Base-by-base conservation (phyloP, 306 rosid species). In the Argentina anserina region DNA sequence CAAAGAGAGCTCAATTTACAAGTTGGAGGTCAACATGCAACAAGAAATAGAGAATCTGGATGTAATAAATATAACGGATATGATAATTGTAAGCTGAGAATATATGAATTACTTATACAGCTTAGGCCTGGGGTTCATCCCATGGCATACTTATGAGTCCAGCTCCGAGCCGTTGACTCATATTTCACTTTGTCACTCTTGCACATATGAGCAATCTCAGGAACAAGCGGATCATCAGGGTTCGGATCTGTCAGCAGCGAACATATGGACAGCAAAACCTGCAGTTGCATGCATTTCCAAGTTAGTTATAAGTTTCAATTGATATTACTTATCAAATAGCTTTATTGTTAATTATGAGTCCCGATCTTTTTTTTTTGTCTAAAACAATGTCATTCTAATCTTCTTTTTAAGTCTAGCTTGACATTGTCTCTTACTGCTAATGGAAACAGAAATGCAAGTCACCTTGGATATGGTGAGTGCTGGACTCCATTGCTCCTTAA, bases 401-500 rank as follows among this genome's bases (percentile, higher is more conserved):
- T 2, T 52, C 28, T n/a, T n/a, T 26, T 20, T 49, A n/a, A 50
- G 13, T 52, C 8, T n/a, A n/a, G n/a, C n/a, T 52, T 9, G 28
- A 52, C 14, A n/a, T 45, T 45, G 1, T 43, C 13, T 18, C 47
- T 45, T 14, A 15, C 18, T 49, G 55, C 55, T 18, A 20, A 2
- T 18, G 25, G 46, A 68, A 70, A 63, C 70, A 52, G 23, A 18
- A 15, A 11, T 6, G 13, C n/a, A 43, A 26, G 7, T 74, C 40
- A 92, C 98, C 94, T 93, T 93, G 55, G 97, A 89, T 78, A 93
- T 86, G 79, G 98, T 93, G 69, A 93, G 97, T 60, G 98, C 97
- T 21, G 98, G 98, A 71, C 98, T 93, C 98, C 98, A 93, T 71
- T 93, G 98, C 68, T 93, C 98, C 81, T 93, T 93, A 69, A 93